Conservation (phyloP, 1,284 basidiomycete genomes). For the Ustilago shanxiensis region DNA sequence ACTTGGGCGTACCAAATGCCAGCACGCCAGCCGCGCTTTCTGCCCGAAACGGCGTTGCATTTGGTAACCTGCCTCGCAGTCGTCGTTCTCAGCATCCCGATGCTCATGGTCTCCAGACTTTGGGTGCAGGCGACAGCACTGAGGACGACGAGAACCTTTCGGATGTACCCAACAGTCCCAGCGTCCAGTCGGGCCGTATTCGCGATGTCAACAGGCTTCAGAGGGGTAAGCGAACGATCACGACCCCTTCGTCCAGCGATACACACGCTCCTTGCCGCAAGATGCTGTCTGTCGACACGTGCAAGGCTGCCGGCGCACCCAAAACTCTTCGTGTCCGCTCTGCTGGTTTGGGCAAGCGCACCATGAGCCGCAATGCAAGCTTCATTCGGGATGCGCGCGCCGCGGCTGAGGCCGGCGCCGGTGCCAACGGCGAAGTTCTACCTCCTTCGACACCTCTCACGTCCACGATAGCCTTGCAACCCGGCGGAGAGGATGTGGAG, state of each 20-base stretch:
- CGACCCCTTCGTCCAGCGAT: constrained; percentile 19
- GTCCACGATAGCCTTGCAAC: constrained; percentile 9
- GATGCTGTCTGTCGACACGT: constrained; percentile 44
- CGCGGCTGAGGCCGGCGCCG: constrained; percentile 6
- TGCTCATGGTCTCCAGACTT: constrained; percentile 9
- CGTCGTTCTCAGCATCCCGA: constrained; percentile 25
- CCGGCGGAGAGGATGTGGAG: constrained; percentile 21
- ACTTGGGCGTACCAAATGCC: constrained; percentile 35
- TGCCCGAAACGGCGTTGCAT: constrained; percentile 24
- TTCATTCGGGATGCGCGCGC: constrained; percentile 23
- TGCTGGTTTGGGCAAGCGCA: constrained; percentile 39
- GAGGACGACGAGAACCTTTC: constrained; percentile 45
- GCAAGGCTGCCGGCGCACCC: constrained; percentile 40
- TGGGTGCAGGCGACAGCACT: constrained; percentile 24
- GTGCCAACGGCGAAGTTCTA: constrained; percentile 10
- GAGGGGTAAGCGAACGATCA: constrained; percentile 42
- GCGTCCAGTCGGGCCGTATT: constrained; percentile 41
- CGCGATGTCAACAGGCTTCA: constrained; percentile 42
- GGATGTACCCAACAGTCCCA: constrained; percentile 42
- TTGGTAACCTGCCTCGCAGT: constrained; percentile 31
- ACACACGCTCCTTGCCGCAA: constrained; percentile 36
- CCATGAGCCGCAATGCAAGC: constrained; percentile 47
- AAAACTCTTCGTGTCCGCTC: constrained; percentile 47
- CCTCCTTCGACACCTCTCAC: constrained; percentile 43
- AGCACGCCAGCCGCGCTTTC: constrained; percentile 36